Evolutionary conservation across 441 rosid genomes (phyloP).

Genomic region (Biscutella laevigata): DNA sequence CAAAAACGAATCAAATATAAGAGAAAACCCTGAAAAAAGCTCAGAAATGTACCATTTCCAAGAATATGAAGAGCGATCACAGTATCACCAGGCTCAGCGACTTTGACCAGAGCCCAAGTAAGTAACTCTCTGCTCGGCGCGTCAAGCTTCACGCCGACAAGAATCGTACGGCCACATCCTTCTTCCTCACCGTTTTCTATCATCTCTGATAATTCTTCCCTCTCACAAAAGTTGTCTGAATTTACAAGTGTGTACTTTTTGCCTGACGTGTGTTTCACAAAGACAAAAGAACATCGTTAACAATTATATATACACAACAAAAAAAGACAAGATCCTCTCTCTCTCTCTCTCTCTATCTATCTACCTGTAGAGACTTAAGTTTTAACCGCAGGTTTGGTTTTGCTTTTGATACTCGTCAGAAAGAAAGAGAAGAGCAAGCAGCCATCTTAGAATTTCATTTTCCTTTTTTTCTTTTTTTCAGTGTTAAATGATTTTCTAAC

Average conservation of each 20-base stretch:
- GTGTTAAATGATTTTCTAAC: slow-evolving; percentile 2
- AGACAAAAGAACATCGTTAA: slow-evolving; percentile 28
- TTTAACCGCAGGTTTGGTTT: slow-evolving; percentile 33
- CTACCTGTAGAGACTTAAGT: slow-evolving; percentile 20
- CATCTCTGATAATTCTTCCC: slow-evolving; percentile 23
- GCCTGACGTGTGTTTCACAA: slow-evolving; percentile 13
- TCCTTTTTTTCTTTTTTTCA: not conserved
- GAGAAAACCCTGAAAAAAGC: not conserved
- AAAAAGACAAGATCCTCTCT: slow-evolving; percentile 25
- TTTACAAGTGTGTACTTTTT: slow-evolving; percentile 6
- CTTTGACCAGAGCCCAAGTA: slow-evolving; percentile 70
- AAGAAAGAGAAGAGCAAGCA: slow-evolving; percentile 10
- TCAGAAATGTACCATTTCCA: slow-evolving; percentile 36
- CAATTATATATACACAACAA: slow-evolving; percentile 22
- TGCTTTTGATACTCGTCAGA: slow-evolving; percentile 25
- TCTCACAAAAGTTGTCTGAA: slow-evolving; percentile 4
- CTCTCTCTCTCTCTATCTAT: slow-evolving; percentile 23
- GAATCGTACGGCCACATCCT: slow-evolving; percentile 38
- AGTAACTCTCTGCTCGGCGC: slow-evolving; percentile 53
- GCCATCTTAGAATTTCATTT: slow-evolving; percentile 18
- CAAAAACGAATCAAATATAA: not conserved
- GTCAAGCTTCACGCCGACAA: slow-evolving; percentile 62
- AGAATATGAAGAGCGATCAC: slow-evolving; percentile 65
- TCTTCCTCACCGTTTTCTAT: slow-evolving; percentile 19
- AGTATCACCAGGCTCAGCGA: slow-evolving; percentile 61